A percentile compares a stretch with the other conserved stretches of the same genome.
phyloP scores from a whole-genome alignment of 1,284 basidiomycete genomes.

The Leccinum brunneo-olivaceum region DNA sequence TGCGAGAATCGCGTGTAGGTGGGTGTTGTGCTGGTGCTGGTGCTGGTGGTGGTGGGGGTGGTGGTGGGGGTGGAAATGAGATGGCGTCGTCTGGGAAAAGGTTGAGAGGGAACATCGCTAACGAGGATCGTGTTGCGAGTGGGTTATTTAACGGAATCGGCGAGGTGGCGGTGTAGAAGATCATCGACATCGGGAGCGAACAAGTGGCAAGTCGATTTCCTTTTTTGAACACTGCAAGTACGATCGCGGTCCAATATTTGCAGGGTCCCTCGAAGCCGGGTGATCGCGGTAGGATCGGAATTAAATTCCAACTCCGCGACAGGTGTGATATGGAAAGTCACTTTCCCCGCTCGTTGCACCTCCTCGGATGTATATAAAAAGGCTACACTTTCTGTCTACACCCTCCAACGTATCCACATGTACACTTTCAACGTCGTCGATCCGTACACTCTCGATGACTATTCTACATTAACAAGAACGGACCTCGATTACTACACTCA shows the following conservation, averaged over 20 bases:
- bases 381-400: no score
- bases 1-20: conserved; percentile 16
- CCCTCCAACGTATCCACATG: no score
- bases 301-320: conserved; percentile 18
- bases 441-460: no score
- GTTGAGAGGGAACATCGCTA: conserved; percentile 13
- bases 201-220: neutral
- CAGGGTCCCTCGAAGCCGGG: conserved; percentile 13
- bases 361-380: conserved; percentile 20
- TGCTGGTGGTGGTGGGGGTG: conserved; percentile 3
- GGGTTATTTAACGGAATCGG: conserved; percentile 19
- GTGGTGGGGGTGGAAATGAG: conserved; percentile 16
- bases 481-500: conserved; percentile 25
- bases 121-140: conserved; percentile 3
- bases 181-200: conserved; percentile 11
- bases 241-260: conserved; percentile 4
- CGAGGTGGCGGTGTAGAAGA: neutral
- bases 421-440: neutral
- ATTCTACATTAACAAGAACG: no score
- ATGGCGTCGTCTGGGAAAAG: conserved; percentile 22
- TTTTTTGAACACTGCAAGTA: neutral
- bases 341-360: neutral
- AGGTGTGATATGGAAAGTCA: neutral
- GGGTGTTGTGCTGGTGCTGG: conserved; percentile 7
- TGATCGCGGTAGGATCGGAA: conserved; percentile 26